phyloP scores from a whole-genome alignment of 306 rosid genomes.

The Glycyrrhiza uralensis region DNA sequence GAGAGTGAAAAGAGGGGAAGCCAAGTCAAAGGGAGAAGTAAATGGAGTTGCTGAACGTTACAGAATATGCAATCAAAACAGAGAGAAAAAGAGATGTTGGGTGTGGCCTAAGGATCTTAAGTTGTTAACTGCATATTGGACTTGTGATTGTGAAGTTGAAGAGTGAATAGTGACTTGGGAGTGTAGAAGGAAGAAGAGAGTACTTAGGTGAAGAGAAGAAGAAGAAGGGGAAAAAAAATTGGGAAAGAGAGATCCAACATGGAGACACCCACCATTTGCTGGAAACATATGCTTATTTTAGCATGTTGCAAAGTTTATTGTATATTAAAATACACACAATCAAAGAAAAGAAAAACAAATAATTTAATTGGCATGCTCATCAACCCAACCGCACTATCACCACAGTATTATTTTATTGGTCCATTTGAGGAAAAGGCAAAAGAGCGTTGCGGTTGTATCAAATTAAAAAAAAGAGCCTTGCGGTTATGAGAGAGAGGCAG shows the following conservation, averaged over 20 bases:
- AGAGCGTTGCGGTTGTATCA: background rate
- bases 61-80: constrained; percentile 32
- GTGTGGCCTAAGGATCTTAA: constrained; percentile 9
- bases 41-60: constrained; percentile 25
- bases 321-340: constrained; percentile 12
- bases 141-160: constrained; percentile 6
- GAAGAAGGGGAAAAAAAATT: too few relatives aligned
- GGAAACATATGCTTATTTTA: constrained; percentile 38
- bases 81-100: constrained; percentile 17
- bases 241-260: constrained; percentile 30
- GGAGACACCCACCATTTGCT: constrained; percentile 42
- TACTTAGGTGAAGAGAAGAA: constrained; percentile 18
- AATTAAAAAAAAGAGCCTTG: too few relatives aligned
- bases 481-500: background rate
- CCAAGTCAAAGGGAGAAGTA: constrained; percentile 34
- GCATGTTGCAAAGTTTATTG: constrained; percentile 2
- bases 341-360: background rate
- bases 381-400: constrained; percentile 31
- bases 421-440: constrained; percentile 7
- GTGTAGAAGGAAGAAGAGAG: background rate
- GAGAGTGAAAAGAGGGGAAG: background rate
- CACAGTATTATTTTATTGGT: constrained; percentile 10
- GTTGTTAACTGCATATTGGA: background rate
- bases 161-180: background rate
- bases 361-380: constrained; percentile 28